Evolutionary conservation across 2,329 filamentous ascomycete species (phyloP), one percentile per base, ranked within the genome.

Genomic region (Trichoderma hamatum): DNA sequence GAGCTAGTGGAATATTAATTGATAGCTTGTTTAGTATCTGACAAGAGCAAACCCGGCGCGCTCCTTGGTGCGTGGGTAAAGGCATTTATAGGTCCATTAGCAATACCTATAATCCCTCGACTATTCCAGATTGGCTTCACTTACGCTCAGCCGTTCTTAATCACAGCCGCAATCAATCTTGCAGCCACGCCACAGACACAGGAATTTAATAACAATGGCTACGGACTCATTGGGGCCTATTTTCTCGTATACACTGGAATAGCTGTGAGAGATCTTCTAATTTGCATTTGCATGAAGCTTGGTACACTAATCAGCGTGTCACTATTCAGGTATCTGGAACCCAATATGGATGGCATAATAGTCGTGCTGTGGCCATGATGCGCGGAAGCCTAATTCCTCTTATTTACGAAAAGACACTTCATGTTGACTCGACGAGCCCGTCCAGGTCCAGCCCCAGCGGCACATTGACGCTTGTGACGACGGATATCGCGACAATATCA

Each of bases 151-250:
- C 75, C 75, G 1, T 73, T 76, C 21, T 69, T 77, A 19, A 73
- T 76, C 59, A 70, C 73, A 3, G 68, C 71, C 10, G 39, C 72
- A 5, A 72, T 76, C 16, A 58, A 62, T 3, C 70, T 72, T 49
- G 71, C 71, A 7, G 71, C 65, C 2, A 69, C 66, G 49, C 70
- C 74, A 3, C 71, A 74, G 54, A 69, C 66, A 32, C 56, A 72
- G 30, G 67, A 69, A 11, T 73, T 72, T 62, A 56, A 72, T 19
- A 73, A 74, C 66, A 71, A 61, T 13, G 73, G 74, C 24, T 75
- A 74, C 56, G 75, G 75, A 19, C 63, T 77, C 52, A 75, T 76
- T 51, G 75, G 74, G 11, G 75, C 75, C n/a, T 76, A 72, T 52
- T 56, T 71, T 36, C 68, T 77, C 5, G 74, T 76, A 11, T 76